Evolutionary conservation across 2,329 filamentous ascomycete genomes (phyloP), one percentile per base, ranked within the genome.

Genomic region (Chaetomium sp.): DNA sequence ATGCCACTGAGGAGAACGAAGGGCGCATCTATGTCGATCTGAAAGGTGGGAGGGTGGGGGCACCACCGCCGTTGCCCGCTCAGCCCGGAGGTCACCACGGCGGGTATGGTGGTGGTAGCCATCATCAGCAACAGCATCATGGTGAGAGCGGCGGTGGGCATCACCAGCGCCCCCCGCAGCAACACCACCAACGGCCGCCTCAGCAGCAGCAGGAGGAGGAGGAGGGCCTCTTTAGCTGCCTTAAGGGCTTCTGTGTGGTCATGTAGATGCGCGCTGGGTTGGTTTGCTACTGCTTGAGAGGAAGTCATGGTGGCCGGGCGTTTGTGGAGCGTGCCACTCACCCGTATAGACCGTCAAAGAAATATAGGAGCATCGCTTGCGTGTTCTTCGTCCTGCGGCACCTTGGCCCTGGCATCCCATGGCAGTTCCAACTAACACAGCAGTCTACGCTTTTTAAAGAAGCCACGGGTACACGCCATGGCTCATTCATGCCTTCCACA

Each of bases 11-110:
- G 80, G 89, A 90, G 57, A 98, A 99, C 71, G 90, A 90, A 9
- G 95, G 95, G 0, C 82, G 93, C 19, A 93, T 99, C 50, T 97
- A 92, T 74, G 87, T 98, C 67, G 90, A 97, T 74, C 81, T 98
- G 68, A 87, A 89, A 70, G 92, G 93, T 62, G 90, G 88, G 13
- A 81, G 86, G 57, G 87, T 86, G 3, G 67, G 67, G 21, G 64
- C 62, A 47, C 74, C 78, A 61, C 79, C 81, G 13, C 78, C 80
- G 57, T 77, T 85, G 42, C 77, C 83, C 58, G 77, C 81, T 50
- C 80, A 83, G 47, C 80, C 82, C 63, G 75, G 67, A 57, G 72
- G 74, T 47, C 68, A 76, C 78, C 65, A 73, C 71, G 70, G 70
- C 50, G 74, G 72, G 23, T 75, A 74, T 65, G 74, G 80, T 59